Evolutionary conservation across 2,329 filamentous ascomycete species (phyloP), one percentile per base, ranked within the genome.

Genomic region (Aureobasidium subglaciale): DNA sequence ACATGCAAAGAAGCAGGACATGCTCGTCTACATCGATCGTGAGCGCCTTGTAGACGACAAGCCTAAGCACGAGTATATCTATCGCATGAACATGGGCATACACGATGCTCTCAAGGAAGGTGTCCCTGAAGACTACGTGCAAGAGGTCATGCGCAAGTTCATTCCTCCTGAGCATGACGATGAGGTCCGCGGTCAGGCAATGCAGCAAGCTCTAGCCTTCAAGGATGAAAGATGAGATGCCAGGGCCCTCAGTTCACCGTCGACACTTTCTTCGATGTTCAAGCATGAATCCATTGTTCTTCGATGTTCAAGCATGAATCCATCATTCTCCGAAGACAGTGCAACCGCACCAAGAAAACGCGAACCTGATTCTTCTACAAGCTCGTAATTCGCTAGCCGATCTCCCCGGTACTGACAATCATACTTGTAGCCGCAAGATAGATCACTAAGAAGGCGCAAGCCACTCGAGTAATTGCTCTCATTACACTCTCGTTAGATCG

Each of bases 51-150:
- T 55, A 18, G 71, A 73, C 22, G 71, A 68, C n/a, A 57, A 40
- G 40, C 78, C 82, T 2, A 69, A 70, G 62, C 62, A 72, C 2
- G 84, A 87, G 70, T 87, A 87, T 63, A 68, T 87, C 7, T 73
- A 68, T 40, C 68, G 84, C 25, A 86, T 88, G 80, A 85, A 86
- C 65, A 68, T 67, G 60, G 84, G 81, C 1, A 81, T 87, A 25
- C 61, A 69, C 29, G 84, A 88, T 70, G 83, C 81, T 24, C 59
- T 80, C 15, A 63, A 63, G 58, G 69, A 75, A 60, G 81, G 80
- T 0, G 66, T 87, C 64, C 80, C 82, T 29, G 59, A 67, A 62
- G 63, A 57, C 35, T 87, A 86, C 68, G 80, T 83, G 5, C 66
- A 78, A 2, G 59, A 64, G 27, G 75, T 82, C 5, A 71, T 86